Evolutionary conservation across 306 rosid genomes (phyloP), one percentile per base, ranked within the genome.

Genomic region (Arachis hypogaea): DNA sequence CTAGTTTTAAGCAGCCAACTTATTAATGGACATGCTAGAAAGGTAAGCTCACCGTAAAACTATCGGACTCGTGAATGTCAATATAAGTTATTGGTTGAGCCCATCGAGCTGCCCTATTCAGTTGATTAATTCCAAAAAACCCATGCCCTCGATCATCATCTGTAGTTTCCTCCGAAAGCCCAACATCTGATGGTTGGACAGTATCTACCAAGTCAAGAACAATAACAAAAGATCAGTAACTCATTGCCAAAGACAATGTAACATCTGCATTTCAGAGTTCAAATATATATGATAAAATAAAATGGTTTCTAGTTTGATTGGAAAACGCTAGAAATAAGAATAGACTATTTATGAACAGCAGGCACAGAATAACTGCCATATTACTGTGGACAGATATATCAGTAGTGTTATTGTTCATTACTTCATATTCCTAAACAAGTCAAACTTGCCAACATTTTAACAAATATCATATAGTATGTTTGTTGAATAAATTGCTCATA

Each of bases 61-160:
- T 77, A 64, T 86, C 83, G 64, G 87, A 82, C 77, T 91, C 97
- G 65, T 84, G 89, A 29, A 94, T 54, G 76, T 89, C 90, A 69
- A 91, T 30, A 71, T 82, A 91, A 5, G 95, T 91, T 74, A 94
- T 94, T 56, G 98, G 98, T 73, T 91, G 97, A 78, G 96, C 87
- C 97, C 96, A 91, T 59, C 90, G 86, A 77, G 87, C 83, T 66
- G 82, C 83, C 66, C 95, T 81, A 70, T 82, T 89, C 11, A 88
- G 80, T 71, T 68, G 83, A 72, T 67, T 83, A 68, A 72, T 62
- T 72, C 90, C 91, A 33, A 88, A 91, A 83, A 81, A 62, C 9
- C 95, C 98, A 71, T 82, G 93, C 72, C 98, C 96, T 70, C 89
- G 88, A 69, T 94, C 96, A 68, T 86, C 97, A 51, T 92, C 96